Evolutionary conservation across 441 rosid genomes (phyloP).

Genomic region (Croton laevigatus): DNA sequence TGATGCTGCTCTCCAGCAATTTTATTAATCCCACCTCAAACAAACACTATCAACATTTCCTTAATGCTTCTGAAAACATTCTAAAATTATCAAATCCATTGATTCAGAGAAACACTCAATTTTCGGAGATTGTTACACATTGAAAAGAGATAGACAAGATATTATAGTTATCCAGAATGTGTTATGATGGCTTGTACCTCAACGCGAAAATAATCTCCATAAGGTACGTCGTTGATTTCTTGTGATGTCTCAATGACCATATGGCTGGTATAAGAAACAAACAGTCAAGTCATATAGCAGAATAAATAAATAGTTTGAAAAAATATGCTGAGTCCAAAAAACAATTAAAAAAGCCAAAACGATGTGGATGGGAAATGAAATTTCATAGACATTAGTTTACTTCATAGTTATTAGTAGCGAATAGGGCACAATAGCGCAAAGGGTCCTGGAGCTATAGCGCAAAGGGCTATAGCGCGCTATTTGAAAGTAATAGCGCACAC

Average conservation of each 20-base stretch:
- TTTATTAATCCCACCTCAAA: background rate
- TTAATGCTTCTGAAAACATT: background rate
- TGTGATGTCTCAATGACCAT: slow-evolving; percentile 86
- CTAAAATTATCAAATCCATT: background rate
- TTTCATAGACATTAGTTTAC: background rate
- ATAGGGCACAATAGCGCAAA: too few relatives aligned
- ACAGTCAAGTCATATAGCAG: slow-evolving; percentile 27
- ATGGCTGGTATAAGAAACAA: slow-evolving; percentile 46
- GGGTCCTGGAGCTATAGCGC: too few relatives aligned
- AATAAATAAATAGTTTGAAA: slow-evolving; percentile 10
- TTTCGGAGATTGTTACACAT: background rate
- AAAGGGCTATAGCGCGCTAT: too few relatives aligned
- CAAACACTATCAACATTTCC: background rate
- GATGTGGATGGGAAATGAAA: background rate
- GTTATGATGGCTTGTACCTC: slow-evolving; percentile 53
- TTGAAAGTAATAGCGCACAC: too few relatives aligned
- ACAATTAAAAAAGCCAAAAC: background rate
- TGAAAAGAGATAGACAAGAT: background rate
- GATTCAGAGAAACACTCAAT: background rate
- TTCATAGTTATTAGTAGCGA: too few relatives aligned
- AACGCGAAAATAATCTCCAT: slow-evolving; percentile 83
- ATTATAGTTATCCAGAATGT: background rate
- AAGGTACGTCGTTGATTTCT: slow-evolving; percentile 82
- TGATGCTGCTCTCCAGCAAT: too few relatives aligned
- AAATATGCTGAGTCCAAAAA: background rate